phyloP scores from a whole-genome alignment of 2,329 filamentous ascomycete genomes.

The Gaeumannomyces tritici region DNA sequence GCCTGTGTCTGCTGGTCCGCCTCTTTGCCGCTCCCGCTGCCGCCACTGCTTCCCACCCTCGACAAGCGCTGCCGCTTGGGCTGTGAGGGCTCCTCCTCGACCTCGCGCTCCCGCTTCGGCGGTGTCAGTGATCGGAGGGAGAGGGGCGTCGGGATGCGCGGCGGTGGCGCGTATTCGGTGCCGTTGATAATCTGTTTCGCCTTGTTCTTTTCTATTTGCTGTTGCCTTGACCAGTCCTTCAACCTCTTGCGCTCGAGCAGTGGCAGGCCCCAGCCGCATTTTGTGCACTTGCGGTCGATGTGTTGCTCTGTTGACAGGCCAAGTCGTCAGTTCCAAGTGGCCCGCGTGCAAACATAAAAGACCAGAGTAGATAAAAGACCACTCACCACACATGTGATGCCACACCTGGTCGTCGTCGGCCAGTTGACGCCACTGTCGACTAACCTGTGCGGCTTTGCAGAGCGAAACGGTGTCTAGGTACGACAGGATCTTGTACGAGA shows the following conservation, averaged over 20 bases:
- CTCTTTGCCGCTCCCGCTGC: not conserved
- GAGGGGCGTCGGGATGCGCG: constrained; percentile 17
- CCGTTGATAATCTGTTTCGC: constrained; percentile 6
- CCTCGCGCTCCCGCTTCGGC: constrained; percentile 27
- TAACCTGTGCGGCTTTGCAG: constrained; percentile 93
- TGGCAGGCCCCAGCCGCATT: constrained; percentile 92
- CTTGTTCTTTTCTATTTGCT: constrained; percentile 46
- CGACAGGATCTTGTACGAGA: constrained; percentile 87
- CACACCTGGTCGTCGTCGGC: constrained; percentile 98
- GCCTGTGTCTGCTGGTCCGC: not conserved
- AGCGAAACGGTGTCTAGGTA: constrained; percentile 89
- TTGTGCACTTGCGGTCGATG: constrained; percentile 85
- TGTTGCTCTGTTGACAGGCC: not conserved
- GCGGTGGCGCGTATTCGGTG: constrained; percentile 9
- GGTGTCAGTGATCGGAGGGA: constrained; percentile 13
- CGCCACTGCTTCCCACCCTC: constrained; percentile 7
- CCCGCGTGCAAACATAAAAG: too few species aligned
- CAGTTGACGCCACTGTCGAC: constrained; percentile 73
- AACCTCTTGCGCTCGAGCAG: constrained; percentile 81
- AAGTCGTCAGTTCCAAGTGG: not conserved
- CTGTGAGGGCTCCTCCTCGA: constrained; percentile 14
- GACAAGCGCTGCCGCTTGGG: constrained; percentile 25
- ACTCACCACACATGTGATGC: constrained; percentile 78
- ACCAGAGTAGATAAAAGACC: not conserved
- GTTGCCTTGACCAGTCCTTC: constrained; percentile 77